Base-by-base conservation (phyloP, 2,329 filamentous ascomycete genomes). In the Fusarium redolens region DNA sequence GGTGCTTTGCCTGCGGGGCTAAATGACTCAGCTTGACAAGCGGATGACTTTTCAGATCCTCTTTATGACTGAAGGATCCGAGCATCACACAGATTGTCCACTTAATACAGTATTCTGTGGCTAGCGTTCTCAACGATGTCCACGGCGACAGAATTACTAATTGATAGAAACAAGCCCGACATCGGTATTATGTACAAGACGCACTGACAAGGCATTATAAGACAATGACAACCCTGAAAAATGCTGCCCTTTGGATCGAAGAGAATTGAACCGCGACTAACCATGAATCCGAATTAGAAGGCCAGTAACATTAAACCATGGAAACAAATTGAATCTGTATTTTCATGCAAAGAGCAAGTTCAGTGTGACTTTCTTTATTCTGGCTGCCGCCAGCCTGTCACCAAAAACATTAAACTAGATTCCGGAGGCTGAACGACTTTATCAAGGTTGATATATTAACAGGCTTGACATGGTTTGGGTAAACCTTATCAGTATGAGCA, bases 241-340 rank as follows among this genome's bases (percentile, higher is more conserved):
- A 2, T 25, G 3, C 10, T 12, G 6, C 5, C 20, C 7, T 31
- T 17, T 31, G 3, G 6, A 6, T 18, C 15, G 17, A 7, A 33
- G 15, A 20, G 6, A 22, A 50, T 7, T 22, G 15, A 50, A 17
- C 8, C 4, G 9, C 9, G n/a, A 9, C 8, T 15, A 6, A 8
- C 1, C 1, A n/a, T 6, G 4, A 3, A 31, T n/a, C 5, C 6
- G 3, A n/a, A 2, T 17, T n/a, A 4, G n/a, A 17, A 14, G 20
- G 9, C 6, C 11, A n/a, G 13, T 11, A 3, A 4, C 20, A 20
- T 3, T 9, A 5, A 20, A 13, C 12, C 28, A 9, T 2, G 9
- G 18, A 17, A 44, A 6, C 5, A 7, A 20, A 5, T 4, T 4
- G 17, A 14, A 28, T 45, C 28, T 28, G 7, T 28, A 28, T 7